Evolutionary conservation across 306 rosid species (phyloP), one percentile per base, ranked within the genome.

Genomic region (Leucaena leucocephala): DNA sequence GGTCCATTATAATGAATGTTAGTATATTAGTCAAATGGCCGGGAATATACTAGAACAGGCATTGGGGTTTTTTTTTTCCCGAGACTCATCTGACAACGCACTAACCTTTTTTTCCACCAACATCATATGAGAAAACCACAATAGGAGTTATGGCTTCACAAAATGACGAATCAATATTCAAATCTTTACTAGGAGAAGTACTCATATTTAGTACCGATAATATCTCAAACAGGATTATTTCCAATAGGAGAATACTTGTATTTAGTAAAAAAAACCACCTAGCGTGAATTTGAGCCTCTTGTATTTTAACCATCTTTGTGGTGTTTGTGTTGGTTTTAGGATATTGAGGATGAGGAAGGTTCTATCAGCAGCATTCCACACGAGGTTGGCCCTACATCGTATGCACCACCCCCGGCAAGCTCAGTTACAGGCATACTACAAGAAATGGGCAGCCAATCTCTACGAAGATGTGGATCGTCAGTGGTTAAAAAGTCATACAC

Each of bases 401-500:
- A 93, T 85, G 83, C 75, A 76, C 86, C 97, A 55, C 98, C 91
- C 77, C 77, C 86, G 55, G 85, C 88, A 40, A 74, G 88, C 68
- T 87, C 90, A 43, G 80, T 90, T 70, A 59, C 76, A 75, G 68
- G 83, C 81, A 84, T 82, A 84, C 52, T 78, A 27, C 89, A 91
- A 83, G 92, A 88, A 79, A 81, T 77, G 54, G 93, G 91, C 76
- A 85, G 79, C 76, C 87, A 82, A 77, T 21, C 81, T 71, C 80
- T 34, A n/a, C 55, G 34, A 52, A 87, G 74, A 76, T 83, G 86
- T 63, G 91, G 91, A 22, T 84, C 97, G 64, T 84, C 91, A 50
- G 81, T 80, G 78, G 85, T 90, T 7, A 82, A 78, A 79, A 91
- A 90, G 52, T 72, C 95, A 49, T 88, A 93, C 68, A 90, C 97